Base-by-base conservation (phyloP, 192 early-diverging fungal species). In the Backusella westeae region DNA sequence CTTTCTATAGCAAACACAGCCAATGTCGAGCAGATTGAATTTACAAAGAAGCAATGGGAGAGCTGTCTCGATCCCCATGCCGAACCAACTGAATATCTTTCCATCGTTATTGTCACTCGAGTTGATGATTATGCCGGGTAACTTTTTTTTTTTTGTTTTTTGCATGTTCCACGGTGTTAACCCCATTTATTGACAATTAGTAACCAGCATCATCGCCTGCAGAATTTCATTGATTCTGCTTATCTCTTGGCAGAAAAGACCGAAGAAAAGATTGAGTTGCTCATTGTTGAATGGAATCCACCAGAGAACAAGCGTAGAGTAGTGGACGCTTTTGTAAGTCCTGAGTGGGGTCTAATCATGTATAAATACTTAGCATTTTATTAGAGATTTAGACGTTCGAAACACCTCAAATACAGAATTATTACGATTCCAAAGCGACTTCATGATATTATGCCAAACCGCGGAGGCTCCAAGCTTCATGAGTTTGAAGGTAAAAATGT, bases 101-200 rank as follows among this genome's bases (percentile, higher is more conserved):
- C 77, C 35, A 82, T 82, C 59, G 77, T 82, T 12, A 82, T 82
- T 71, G 80, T 82, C 17, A 77, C 80, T 34, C 73, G 80, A 32
- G 75, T 72, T 41, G 80, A 82, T 66, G 72, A 82, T 44, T 82
- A 82, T 73, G 80, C 80, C 52, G 80, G 78, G 78, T 79, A 79
- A 65, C 8, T 53, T 23, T n/a, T 53, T 12, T 14, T 12, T 14
- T 44, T 17, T 4, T 15, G 1, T 44, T 44, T 44, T 44, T 4
- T 3, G 4, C 32, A 53, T 56, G 21, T 56, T 59, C 12, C 23
- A 49, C 17, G 15, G 46, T n/a, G 15, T 56, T 56, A 56, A 56
- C 52, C n/a, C 5, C 19, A 21, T 21, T 56, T 59, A 59, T 59
- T 59, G 9, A 59, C 42, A 44, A 6, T 59, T 59, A 59, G 56